Percentiles rank a stretch among this genome's conserved stretches.
phyloP scores from a whole-genome alignment of 805 yeast species.

The Zygoascus flipseniorum region DNA sequence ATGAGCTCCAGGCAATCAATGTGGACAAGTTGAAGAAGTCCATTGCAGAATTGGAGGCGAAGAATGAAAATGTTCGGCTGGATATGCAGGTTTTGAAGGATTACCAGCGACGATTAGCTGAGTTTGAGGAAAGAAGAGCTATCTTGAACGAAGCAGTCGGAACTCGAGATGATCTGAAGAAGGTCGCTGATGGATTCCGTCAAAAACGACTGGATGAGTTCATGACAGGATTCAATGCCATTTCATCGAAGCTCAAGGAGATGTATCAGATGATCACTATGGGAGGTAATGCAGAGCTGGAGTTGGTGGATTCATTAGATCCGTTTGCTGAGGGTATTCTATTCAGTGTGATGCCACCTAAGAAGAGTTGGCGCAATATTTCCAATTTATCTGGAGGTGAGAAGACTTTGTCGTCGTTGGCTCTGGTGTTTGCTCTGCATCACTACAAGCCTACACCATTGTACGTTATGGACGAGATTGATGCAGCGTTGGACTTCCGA shows the following conservation, averaged over 20 bases:
- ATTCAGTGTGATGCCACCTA: conserved; percentile 98
- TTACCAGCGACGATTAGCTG: conserved; percentile 58
- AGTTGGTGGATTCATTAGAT: conserved; percentile 87
- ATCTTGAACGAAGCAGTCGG: conserved; percentile 64
- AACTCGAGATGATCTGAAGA: conserved; percentile 55
- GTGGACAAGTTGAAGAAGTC: conserved; percentile 41
- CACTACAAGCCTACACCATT: conserved; percentile 94
- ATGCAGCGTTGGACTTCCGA: conserved; percentile 95
- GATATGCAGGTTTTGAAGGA: conserved; percentile 72
- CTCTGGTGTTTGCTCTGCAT: conserved; percentile 92
- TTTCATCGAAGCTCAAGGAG: conserved; percentile 81
- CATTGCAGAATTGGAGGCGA: conserved; percentile 46
- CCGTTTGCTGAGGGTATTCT: conserved; percentile 97
- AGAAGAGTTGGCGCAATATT: conserved; percentile 94
- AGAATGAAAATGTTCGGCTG: conserved; percentile 47
- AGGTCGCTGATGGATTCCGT: conserved; percentile 57
- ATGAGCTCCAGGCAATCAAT: conserved; percentile 43
- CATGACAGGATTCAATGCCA: conserved; percentile 83
- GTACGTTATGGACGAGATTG: conserved; percentile 98
- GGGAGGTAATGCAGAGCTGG: conserved; percentile 99
- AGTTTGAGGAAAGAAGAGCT: conserved; percentile 51
- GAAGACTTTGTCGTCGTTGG: conserved; percentile 88
- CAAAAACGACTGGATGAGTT: conserved; percentile 76
- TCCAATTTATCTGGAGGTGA: conserved; percentile 96
- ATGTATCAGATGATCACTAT: conserved; percentile 98